Conservation (phyloP, 192 early-diverging fungal species). For the Podila epigama region DNA sequence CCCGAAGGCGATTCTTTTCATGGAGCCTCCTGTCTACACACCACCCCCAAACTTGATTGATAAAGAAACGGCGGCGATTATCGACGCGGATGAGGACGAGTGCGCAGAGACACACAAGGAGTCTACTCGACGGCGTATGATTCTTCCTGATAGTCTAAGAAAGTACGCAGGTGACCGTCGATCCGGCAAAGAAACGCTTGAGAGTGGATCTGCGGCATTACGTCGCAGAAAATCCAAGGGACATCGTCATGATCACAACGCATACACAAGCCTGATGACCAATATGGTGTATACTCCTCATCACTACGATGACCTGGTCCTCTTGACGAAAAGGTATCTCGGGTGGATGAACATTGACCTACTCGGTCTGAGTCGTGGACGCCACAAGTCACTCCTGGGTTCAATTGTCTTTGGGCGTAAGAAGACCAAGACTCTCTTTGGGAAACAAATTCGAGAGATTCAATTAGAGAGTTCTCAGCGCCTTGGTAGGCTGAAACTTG, state of each 20-base stretch:
- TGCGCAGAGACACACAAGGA: background rate
- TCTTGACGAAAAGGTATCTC: conserved; percentile 54
- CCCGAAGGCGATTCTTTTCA: conserved; percentile 52
- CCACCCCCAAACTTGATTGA: conserved; percentile 49
- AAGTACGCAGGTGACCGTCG: no score
- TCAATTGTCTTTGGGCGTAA: conserved; percentile 27
- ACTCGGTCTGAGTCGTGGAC: conserved; percentile 57
- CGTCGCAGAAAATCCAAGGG: background rate
- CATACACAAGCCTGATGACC: background rate
- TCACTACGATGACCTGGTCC: conserved; percentile 64
- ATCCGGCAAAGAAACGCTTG: no score
- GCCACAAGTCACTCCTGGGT: conserved; percentile 49
- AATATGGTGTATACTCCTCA: conserved; percentile 61
- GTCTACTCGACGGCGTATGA: background rate
- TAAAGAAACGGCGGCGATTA: background rate
- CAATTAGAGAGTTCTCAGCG: conserved; percentile 33
- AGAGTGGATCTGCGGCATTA: background rate
- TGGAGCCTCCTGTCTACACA: conserved; percentile 59
- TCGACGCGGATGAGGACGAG: background rate
- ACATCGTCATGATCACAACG: background rate
- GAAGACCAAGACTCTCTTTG: conserved; percentile 23
- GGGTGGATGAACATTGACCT: conserved; percentile 65
- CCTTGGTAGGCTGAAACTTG: conserved; percentile 7
- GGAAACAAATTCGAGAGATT: conserved; percentile 24
- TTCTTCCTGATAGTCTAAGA: background rate